Conservation (phyloP, 2,329 filamentous ascomycete genomes). For the Colletotrichum lini region DNA sequence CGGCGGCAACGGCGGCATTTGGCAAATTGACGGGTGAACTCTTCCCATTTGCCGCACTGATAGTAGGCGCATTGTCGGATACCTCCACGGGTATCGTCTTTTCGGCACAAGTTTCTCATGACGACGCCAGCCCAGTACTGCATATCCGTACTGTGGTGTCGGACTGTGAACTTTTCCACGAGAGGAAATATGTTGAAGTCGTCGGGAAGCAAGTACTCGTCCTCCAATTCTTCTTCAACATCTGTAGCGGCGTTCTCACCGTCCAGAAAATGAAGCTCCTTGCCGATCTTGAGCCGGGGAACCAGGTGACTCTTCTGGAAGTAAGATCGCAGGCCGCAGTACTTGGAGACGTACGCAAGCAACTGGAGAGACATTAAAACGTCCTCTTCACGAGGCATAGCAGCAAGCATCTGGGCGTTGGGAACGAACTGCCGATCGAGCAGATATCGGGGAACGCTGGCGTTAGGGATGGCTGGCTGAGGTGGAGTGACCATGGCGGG, state of each 20-base stretch:
- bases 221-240: constrained; percentile 74
- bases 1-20: constrained; percentile 96
- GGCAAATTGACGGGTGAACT: constrained; percentile 95
- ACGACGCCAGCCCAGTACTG: constrained; percentile 99
- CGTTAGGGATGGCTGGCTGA: constrained; percentile 79
- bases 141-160: constrained; percentile 97
- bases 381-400: constrained; percentile 97
- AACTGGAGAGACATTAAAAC: constrained; percentile 98
- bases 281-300: constrained; percentile 89
- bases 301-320: constrained; percentile 97
- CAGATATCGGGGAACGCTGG: constrained; percentile 84
- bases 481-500: constrained; percentile 79
- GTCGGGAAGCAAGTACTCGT: constrained; percentile 92
- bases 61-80: constrained; percentile 99
- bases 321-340: constrained; percentile 95
- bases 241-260: constrained; percentile 69
- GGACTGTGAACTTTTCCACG: constrained; percentile 97
- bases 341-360: constrained; percentile 97
- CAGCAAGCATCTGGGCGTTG: constrained; percentile 82
- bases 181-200: constrained; percentile 99
- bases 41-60: constrained; percentile 98
- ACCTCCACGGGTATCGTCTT: constrained; percentile 93
- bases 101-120: constrained; percentile 98
- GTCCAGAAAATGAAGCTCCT: constrained; percentile 86
- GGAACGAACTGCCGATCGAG: constrained; percentile 80